Evolutionary conservation across 148 eudicot species (phyloP).

Genomic region (Salicornia ramosissima): DNA sequence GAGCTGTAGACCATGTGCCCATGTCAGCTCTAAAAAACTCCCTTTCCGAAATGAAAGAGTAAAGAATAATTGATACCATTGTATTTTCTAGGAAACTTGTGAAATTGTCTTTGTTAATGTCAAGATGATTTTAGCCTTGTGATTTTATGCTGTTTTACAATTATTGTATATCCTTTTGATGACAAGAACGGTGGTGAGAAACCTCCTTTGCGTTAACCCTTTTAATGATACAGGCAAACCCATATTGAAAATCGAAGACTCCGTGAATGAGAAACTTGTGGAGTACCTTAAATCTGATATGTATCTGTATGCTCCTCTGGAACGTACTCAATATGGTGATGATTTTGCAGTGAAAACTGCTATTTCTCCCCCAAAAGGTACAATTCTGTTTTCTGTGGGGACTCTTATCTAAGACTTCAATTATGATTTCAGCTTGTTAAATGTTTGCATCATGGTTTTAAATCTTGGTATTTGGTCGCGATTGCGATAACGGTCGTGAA

Average conservation of each 20-base stretch:
- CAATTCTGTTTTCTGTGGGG: background rate
- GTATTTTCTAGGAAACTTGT: background rate
- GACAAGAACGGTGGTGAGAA: background rate
- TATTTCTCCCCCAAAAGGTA: constrained; percentile 20
- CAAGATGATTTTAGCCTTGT: background rate
- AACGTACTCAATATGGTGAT: background rate
- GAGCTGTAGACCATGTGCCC: background rate
- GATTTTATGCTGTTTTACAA: background rate
- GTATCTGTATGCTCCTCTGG: constrained; percentile 28
- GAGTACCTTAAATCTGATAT: constrained; percentile 25
- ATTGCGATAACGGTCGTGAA: no score
- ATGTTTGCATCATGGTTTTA: no score
- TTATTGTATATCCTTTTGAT: background rate
- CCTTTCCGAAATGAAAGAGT: background rate
- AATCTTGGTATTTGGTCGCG: no score
- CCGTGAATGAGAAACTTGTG: constrained; percentile 11
- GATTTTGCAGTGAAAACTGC: constrained; percentile 9
- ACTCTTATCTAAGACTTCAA: no score
- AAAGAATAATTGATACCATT: background rate
- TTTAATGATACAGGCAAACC: constrained; percentile 1
- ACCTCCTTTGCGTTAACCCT: background rate
- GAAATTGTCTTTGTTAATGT: background rate
- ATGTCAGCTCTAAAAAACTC: background rate
- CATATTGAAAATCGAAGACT: background rate
- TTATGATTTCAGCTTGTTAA: no score